Percentiles rank a stretch among this genome's conserved stretches.
Conservation (phyloP, 345 rosid genomes). For the Noccaea caerulescens region DNA sequence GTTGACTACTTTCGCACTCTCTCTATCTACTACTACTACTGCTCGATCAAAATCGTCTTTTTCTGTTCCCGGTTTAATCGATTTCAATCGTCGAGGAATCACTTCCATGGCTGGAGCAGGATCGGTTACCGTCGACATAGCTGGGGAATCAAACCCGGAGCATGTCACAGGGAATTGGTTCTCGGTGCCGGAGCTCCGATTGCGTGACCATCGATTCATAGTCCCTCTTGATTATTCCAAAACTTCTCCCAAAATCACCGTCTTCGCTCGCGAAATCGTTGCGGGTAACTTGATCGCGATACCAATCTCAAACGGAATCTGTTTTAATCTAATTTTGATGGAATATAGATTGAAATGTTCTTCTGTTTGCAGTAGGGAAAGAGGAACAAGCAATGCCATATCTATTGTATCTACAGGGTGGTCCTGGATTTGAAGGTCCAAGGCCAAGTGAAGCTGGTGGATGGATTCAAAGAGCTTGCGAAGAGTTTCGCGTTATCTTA, state of each 20-base stretch:
- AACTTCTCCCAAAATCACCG: slow-evolving; percentile 58
- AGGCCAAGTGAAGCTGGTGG: slow-evolving; percentile 87
- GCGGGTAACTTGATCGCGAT: slow-evolving; percentile 52
- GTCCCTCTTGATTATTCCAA: slow-evolving; percentile 75
- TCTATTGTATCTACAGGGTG: slow-evolving; percentile 82
- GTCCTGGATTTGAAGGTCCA: slow-evolving; percentile 91
- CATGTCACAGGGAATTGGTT: slow-evolving; percentile 70
- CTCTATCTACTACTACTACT: not conserved
- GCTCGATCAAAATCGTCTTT: slow-evolving; percentile 18
- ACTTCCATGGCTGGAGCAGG: slow-evolving; percentile 49
- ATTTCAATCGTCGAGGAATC: slow-evolving; percentile 25
- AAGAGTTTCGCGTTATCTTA: slow-evolving; percentile 85
- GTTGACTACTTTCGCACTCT: slow-evolving; percentile 40
- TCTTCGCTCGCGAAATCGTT: slow-evolving; percentile 86
- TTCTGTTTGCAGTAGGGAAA: slow-evolving; percentile 59
- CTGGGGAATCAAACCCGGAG: slow-evolving; percentile 40
- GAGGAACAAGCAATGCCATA: slow-evolving; percentile 80
- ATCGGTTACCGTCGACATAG: not conserved
- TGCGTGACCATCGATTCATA: slow-evolving; percentile 77
- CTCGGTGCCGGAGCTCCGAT: slow-evolving; percentile 81
- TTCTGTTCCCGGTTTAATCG: slow-evolving; percentile 7
- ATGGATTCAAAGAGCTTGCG: slow-evolving; percentile 83
- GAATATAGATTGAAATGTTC: slow-evolving; percentile 1
- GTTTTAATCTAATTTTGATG: not conserved
- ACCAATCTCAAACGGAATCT: not conserved